Evolutionary conservation across 768 basidiomycete species (phyloP).

Genomic region (Auriculariales sp.): DNA sequence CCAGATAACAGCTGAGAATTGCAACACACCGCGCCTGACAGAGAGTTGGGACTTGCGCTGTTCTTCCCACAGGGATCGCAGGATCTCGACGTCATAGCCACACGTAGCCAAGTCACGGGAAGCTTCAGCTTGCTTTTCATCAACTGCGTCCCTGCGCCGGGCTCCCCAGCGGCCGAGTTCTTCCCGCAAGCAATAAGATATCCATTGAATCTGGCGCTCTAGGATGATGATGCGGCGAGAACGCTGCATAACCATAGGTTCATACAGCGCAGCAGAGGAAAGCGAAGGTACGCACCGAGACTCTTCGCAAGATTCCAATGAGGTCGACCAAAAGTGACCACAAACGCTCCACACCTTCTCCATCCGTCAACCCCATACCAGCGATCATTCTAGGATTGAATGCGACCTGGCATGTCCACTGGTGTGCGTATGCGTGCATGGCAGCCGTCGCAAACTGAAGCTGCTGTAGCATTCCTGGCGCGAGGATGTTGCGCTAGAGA

Average conservation of each 20-base stretch:
- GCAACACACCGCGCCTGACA: too few species aligned
- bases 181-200: slow-evolving; percentile 13
- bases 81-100: too few species aligned
- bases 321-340: slow-evolving; percentile 22
- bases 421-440: slow-evolving; percentile 7
- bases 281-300: neutral
- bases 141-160: too few species aligned
- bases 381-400: slow-evolving; percentile 16
- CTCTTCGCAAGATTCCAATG: slow-evolving; percentile 13
- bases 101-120: too few species aligned
- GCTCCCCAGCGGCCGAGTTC: slow-evolving; percentile 21
- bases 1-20: too few species aligned
- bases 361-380: slow-evolving; percentile 16
- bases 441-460: neutral
- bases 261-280: neutral
- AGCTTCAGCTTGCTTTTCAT: too few species aligned
- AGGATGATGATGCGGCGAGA: slow-evolving; percentile 19
- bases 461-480: slow-evolving; percentile 8
- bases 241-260: slow-evolving; percentile 7
- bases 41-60: too few species aligned
- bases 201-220: slow-evolving; percentile 16
- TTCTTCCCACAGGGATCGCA: too few species aligned
- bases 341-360: slow-evolving; percentile 19
- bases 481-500: slow-evolving; percentile 15
- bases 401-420: slow-evolving; percentile 1